A percentile compares a stretch with the other conserved stretches of the same genome.
These are phyloP conservation scores for Salvia miltiorrhiza DNA, from an alignment of 257 asterid species.

Conservation along the genomic window DNA sequence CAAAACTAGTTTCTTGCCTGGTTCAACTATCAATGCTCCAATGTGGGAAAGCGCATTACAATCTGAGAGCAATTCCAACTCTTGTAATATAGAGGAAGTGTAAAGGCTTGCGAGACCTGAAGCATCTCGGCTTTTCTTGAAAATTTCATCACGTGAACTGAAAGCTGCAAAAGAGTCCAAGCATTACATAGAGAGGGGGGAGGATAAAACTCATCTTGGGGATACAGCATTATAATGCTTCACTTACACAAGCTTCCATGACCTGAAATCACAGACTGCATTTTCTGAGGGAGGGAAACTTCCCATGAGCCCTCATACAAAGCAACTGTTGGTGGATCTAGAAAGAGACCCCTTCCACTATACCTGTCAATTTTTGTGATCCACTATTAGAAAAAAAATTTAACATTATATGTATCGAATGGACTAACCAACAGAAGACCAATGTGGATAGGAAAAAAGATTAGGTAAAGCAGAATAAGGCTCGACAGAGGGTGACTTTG, in stretches of 20 bases:
- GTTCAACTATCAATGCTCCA: slow-evolving; percentile 91
- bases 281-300: slow-evolving; percentile 64
- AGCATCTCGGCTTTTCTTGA: slow-evolving; percentile 58
- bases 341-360: slow-evolving; percentile 82
- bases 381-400: slow-evolving; percentile 10
- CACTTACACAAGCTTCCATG: slow-evolving; percentile 54
- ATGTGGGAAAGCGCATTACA: slow-evolving; percentile 37
- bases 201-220: not conserved
- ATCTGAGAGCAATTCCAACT: slow-evolving; percentile 37
- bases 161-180: slow-evolving; percentile 54
- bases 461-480: not conserved
- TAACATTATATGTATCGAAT: slow-evolving; percentile 13
- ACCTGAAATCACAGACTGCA: slow-evolving; percentile 40
- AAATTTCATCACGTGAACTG: slow-evolving; percentile 62
- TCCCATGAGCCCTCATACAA: slow-evolving; percentile 65
- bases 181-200: slow-evolving; percentile 17
- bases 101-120: slow-evolving; percentile 61
- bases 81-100: slow-evolving; percentile 45
- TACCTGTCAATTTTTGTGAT: slow-evolving; percentile 56
- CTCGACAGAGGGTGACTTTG: slow-evolving; percentile 3
- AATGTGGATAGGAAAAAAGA: slow-evolving; percentile 1
- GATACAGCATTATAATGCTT: slow-evolving; percentile 2
- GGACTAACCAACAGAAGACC: not conserved
- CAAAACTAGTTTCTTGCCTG: slow-evolving; percentile 50
- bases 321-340: slow-evolving; percentile 88